Evolutionary conservation across 768 basidiomycete genomes (phyloP).

Genomic region (Lentinula guzmanii): DNA sequence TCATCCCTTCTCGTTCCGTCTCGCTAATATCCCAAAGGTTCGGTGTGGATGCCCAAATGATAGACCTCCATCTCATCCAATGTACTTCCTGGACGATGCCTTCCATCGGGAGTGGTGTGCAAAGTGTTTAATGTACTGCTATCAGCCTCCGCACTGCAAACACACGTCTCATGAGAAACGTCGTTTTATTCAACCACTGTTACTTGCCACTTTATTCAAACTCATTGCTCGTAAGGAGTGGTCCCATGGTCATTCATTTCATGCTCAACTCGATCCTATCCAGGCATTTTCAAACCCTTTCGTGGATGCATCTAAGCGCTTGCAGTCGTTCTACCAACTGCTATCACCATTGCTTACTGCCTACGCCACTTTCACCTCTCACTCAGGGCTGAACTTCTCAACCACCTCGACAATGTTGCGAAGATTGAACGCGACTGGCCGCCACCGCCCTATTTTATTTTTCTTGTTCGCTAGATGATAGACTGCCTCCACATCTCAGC

Average conservation of each 20-base stretch:
- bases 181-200: not conserved
- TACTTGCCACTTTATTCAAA: not conserved
- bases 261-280: not conserved
- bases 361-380: not conserved
- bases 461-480: no score
- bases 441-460: no score
- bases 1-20: not conserved
- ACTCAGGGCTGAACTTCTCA: no score
- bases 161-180: not conserved
- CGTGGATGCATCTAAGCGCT: not conserved
- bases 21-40: not conserved
- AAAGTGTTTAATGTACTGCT: constrained; percentile 22
- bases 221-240: not conserved
- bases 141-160: constrained; percentile 18
- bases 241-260: not conserved
- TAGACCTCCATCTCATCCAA: constrained; percentile 19
- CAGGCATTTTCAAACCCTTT: constrained; percentile 1
- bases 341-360: not conserved
- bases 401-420: no score
- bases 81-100: constrained; percentile 24
- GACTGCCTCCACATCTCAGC: no score
- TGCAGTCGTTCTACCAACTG: not conserved
- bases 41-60: constrained; percentile 29
- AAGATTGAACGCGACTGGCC: no score
- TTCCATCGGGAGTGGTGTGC: constrained; percentile 28